A percentile compares a stretch with the other conserved stretches of the same genome.
phyloP scores from a whole-genome alignment of 1,284 basidiomycete genomes.

The Ceratobasidium sp. region DNA sequence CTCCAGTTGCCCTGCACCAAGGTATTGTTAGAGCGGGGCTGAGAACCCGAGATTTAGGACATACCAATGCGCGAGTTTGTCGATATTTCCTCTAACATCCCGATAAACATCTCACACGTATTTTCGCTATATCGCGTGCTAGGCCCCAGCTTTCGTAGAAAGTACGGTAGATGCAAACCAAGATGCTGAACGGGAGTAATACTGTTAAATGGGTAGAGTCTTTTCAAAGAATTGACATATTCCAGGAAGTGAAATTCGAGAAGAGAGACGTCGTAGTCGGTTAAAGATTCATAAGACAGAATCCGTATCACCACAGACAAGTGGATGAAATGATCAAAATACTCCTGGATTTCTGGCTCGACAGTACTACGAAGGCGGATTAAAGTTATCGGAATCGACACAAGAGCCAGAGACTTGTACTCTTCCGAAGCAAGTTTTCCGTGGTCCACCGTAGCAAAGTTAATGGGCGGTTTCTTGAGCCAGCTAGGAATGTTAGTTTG shows the following conservation, averaged over 20 bases:
- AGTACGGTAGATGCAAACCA: slow-evolving; percentile 34
- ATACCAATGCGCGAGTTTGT: slow-evolving; percentile 37
- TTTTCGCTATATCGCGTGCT: slow-evolving; percentile 13
- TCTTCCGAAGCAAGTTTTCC: slow-evolving; percentile 49
- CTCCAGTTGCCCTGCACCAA: slow-evolving; percentile 24
- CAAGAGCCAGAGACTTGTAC: slow-evolving; percentile 45
- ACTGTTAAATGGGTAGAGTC: slow-evolving; percentile 25
- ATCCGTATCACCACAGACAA: slow-evolving; percentile 24
- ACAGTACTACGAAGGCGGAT: slow-evolving; percentile 28
- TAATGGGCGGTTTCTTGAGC: slow-evolving; percentile 31
- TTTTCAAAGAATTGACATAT: slow-evolving; percentile 14
- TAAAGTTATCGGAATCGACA: slow-evolving; percentile 47
- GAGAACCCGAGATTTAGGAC: slow-evolving; percentile 18
- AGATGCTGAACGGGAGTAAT: slow-evolving; percentile 37
- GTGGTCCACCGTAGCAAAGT: slow-evolving; percentile 40
- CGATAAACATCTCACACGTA: slow-evolving; percentile 45
- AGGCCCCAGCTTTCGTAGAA: slow-evolving; percentile 37
- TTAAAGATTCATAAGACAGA: slow-evolving; percentile 24
- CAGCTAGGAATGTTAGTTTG: slow-evolving; percentile 34
- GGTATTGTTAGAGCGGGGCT: not conserved
- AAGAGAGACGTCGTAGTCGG: not conserved
- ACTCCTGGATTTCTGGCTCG: no score
- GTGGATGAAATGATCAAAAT: slow-evolving; percentile 29
- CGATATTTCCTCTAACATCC: slow-evolving; percentile 31
- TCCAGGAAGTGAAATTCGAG: slow-evolving; percentile 7